phyloP scores from a whole-genome alignment of 371 early-diverging fungal genomes.

The Coemansia sp. region DNA sequence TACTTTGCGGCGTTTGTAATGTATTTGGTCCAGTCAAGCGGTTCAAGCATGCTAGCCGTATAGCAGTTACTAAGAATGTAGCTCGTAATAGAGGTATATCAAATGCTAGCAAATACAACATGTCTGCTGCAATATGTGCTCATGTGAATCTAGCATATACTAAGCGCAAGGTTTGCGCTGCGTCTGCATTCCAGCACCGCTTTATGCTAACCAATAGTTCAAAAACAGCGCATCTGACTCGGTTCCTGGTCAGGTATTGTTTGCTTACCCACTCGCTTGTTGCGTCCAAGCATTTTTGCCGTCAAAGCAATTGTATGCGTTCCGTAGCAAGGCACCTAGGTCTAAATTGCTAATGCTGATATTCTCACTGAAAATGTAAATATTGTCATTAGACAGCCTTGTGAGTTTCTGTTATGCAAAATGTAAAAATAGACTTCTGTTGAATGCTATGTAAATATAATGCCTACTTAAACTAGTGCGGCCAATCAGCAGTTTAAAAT shows the following conservation, averaged over 20 bases:
- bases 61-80: background rate
- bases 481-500: background rate
- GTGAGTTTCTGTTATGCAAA: background rate
- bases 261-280: background rate
- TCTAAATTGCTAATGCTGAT: background rate
- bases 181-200: background rate
- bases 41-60: background rate
- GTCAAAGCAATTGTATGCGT: background rate
- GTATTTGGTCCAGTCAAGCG: background rate
- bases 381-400: background rate
- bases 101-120: too few species aligned
- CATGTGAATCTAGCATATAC: background rate
- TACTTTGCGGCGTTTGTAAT: background rate
- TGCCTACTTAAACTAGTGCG: background rate
- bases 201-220: background rate
- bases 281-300: background rate
- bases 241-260: background rate
- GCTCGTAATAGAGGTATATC: background rate
- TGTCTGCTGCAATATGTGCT: background rate
- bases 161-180: background rate
- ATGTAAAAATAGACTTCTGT: background rate
- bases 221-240: background rate
- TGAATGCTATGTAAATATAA: background rate
- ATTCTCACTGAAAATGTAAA: background rate
- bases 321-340: background rate